Percentiles rank a stretch among this genome's conserved stretches.
These are phyloP conservation scores for Spiraea crenata DNA, from an alignment of 331 rosid species.

Conservation along the genomic window DNA sequence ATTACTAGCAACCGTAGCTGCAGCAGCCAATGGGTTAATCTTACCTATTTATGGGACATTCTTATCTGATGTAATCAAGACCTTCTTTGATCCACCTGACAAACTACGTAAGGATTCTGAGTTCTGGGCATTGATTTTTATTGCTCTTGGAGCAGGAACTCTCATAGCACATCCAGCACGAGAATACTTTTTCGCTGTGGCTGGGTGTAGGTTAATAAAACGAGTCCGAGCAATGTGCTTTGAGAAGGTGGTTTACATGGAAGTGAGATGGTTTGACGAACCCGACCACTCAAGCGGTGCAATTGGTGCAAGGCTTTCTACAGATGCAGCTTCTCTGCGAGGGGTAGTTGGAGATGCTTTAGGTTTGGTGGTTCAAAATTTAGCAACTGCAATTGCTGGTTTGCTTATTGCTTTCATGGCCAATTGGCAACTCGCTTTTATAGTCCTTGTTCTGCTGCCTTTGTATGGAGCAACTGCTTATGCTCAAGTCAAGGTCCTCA, in stretches of 20 bases:
- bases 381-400: slow-evolving; percentile 44
- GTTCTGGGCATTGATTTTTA: slow-evolving; percentile 56
- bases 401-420: slow-evolving; percentile 63
- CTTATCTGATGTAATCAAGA: slow-evolving; percentile 43
- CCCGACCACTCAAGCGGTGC: slow-evolving; percentile 43
- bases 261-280: slow-evolving; percentile 40
- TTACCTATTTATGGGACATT: slow-evolving; percentile 52
- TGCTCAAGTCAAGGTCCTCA: slow-evolving; percentile 44
- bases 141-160: slow-evolving; percentile 31
- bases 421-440: slow-evolving; percentile 64
- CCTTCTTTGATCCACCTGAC: slow-evolving; percentile 55
- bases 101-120: slow-evolving; percentile 51
- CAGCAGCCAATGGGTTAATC: slow-evolving; percentile 50
- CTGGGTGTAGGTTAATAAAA: slow-evolving; percentile 34
- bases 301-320: slow-evolving; percentile 40
- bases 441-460: slow-evolving; percentile 61
- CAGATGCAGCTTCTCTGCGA: slow-evolving; percentile 40
- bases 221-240: slow-evolving; percentile 39
- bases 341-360: slow-evolving; percentile 43
- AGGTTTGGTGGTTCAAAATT: slow-evolving; percentile 25
- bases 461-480: slow-evolving; percentile 44
- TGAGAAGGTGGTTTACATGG: slow-evolving; percentile 41
- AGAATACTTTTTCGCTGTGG: slow-evolving; percentile 36
- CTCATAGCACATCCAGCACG: slow-evolving; percentile 20
- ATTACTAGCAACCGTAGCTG: slow-evolving; percentile 50